A percentile compares a stretch with the other conserved stretches of the same genome.
phyloP scores from a whole-genome alignment of 352 stramenopile genomes.

The Globisporangium acanthophoron region DNA sequence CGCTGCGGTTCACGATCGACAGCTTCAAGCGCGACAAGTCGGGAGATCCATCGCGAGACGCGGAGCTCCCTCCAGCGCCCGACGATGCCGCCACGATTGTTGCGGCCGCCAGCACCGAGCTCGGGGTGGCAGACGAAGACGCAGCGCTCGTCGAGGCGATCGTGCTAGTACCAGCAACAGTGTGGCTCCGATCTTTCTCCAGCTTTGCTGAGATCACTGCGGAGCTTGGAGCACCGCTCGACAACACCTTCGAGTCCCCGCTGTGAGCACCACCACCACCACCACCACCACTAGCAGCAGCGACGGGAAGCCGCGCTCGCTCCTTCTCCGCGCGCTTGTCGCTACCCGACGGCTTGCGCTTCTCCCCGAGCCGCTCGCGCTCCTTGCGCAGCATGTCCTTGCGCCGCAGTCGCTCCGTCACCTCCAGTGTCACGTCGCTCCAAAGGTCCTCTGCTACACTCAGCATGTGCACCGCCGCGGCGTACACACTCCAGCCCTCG shows the following conservation, averaged over 20 bases:
- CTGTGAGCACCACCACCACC: not conserved
- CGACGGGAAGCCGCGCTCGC: conserved; percentile 6
- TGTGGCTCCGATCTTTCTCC: not conserved
- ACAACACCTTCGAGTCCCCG: not conserved
- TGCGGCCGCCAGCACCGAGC: conserved; percentile 3
- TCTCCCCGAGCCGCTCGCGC: conserved; percentile 49
- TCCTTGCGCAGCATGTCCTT: conserved; percentile 72
- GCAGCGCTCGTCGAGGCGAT: not conserved
- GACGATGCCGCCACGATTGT: conserved; percentile 1
- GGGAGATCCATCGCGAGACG: conserved; percentile 7
- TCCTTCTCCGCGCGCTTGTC: conserved; percentile 21
- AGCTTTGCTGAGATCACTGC: not conserved
- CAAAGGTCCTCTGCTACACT: conserved; percentile 68
- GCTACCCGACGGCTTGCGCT: conserved; percentile 30
- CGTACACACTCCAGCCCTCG: conserved; percentile 79
- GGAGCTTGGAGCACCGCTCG: not conserved
- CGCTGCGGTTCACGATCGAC: conserved; percentile 49
- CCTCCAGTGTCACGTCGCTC: conserved; percentile 75
- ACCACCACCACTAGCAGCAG: not conserved
- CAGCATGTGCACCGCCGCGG: conserved; percentile 68
- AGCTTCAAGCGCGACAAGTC: conserved; percentile 52
- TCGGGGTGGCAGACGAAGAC: not conserved
- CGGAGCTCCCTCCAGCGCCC: not conserved
- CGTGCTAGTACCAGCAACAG: not conserved
- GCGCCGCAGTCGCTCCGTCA: conserved; percentile 63